Conservation (phyloP, 108 stramenopile genomes). For the Fragilariopsis cylindrus region DNA sequence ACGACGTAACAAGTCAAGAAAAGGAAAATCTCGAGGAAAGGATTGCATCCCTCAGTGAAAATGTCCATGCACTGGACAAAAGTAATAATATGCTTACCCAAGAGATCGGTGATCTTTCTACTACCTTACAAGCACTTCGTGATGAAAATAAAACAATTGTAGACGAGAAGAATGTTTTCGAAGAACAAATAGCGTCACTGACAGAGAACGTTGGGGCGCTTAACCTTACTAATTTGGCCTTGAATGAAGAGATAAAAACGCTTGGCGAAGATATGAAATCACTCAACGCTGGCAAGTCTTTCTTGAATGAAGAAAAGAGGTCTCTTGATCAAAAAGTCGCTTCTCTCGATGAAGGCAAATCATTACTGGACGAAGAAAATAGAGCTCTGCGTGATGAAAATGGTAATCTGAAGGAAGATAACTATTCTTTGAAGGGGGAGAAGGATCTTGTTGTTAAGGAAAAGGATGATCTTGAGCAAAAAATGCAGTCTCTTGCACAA, state of each 20-base stretch:
- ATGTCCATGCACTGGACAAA: not conserved
- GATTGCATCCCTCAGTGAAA: slow-evolving; percentile 7
- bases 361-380: not conserved
- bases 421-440: not conserved
- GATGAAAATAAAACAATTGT: not conserved
- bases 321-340: not conserved
- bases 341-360: slow-evolving; percentile 5
- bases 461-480: not conserved
- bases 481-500: not conserved
- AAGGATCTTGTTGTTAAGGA: not conserved
- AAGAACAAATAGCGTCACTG: not conserved
- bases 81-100: not conserved
- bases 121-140: not conserved
- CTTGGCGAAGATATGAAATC: not conserved
- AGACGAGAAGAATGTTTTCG: not conserved
- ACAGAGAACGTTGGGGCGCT: not conserved
- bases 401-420: not conserved
- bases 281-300: not conserved
- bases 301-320: not conserved
- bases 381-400: not conserved
- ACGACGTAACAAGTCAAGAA: not conserved
- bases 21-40: not conserved
- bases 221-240: not conserved
- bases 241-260: not conserved
- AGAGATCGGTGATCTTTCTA: not conserved